Evolutionary conservation across 768 basidiomycete genomes (phyloP).

Genomic region (Candolleomyces efflorescens): DNA sequence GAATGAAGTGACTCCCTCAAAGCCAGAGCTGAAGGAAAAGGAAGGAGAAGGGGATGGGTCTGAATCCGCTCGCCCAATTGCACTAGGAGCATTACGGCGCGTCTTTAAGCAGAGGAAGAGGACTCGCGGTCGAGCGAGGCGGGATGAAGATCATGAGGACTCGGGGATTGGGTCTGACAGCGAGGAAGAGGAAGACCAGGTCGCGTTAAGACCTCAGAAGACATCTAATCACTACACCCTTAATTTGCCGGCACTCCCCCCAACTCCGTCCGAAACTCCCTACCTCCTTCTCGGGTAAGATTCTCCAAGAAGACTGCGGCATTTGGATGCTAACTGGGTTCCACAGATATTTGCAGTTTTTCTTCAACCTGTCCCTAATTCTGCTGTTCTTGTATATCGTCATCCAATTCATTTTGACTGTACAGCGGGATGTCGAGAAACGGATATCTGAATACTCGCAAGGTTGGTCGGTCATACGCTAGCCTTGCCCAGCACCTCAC

Average conservation of each 20-base stretch:
- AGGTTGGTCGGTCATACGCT: conserved; percentile 41
- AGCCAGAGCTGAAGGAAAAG: conserved; percentile 24
- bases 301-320: not conserved
- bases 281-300: conserved; percentile 80
- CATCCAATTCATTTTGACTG: conserved; percentile 82
- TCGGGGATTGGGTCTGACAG: conserved; percentile 39
- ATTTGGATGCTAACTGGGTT: conserved; percentile 12
- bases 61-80: conserved; percentile 32
- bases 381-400: conserved; percentile 81
- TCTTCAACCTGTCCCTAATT: conserved; percentile 86
- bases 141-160: conserved; percentile 30
- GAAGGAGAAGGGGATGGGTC: conserved; percentile 32
- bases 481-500: conserved; percentile 3
- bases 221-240: conserved; percentile 81
- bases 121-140: conserved; percentile 26
- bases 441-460: conserved; percentile 85
- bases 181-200: conserved; percentile 42
- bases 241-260: conserved; percentile 63
- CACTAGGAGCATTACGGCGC: conserved; percentile 61
- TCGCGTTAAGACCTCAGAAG: conserved; percentile 42
- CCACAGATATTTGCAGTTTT: conserved; percentile 84
- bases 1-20: conserved; percentile 64
- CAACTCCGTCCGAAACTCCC: conserved; percentile 61
- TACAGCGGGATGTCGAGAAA: conserved; percentile 86
- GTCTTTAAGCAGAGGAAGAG: conserved; percentile 61